Evolutionary conservation across 73 alveolate species (phyloP).

Genomic region (Paramecium pentaurelia): DNA sequence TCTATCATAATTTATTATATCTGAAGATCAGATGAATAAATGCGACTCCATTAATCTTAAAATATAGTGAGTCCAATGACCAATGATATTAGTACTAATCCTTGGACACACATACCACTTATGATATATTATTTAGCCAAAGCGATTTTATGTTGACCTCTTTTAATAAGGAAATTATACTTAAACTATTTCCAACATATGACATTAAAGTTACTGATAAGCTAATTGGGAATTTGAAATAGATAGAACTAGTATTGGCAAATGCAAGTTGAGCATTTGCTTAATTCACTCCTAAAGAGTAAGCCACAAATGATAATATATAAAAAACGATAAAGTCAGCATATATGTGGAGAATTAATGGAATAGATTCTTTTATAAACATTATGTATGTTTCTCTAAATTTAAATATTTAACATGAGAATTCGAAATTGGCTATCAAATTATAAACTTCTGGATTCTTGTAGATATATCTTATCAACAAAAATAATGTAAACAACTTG

Average conservation of each 20-base stretch:
- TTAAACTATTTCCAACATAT: not conserved
- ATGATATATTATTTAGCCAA: not conserved
- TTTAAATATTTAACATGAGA: not conserved
- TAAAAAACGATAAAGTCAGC: conserved; percentile 10
- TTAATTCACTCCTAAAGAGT: not conserved
- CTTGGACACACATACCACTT: not conserved
- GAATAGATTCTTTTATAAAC: not conserved
- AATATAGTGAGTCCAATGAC: not conserved
- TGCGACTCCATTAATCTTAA: not conserved
- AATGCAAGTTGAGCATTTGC: conserved; percentile 1
- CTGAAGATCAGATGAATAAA: not conserved
- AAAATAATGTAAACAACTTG: not conserved
- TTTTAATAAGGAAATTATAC: not conserved
- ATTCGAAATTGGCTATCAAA: not conserved
- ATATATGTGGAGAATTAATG: not conserved
- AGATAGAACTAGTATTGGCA: not conserved
- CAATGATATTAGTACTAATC: not conserved
- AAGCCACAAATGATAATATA: not conserved
- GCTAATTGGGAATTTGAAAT: not conserved
- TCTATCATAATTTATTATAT: not conserved
- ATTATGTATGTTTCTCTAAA: not conserved
- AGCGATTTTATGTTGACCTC: not conserved
- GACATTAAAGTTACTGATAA: not conserved
- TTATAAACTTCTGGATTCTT: not conserved
- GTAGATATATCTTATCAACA: not conserved